These are phyloP conservation scores for Crassisporium funariophilum DNA, from an alignment of 768 basidiomycete species.

Conservation along the genomic window DNA sequence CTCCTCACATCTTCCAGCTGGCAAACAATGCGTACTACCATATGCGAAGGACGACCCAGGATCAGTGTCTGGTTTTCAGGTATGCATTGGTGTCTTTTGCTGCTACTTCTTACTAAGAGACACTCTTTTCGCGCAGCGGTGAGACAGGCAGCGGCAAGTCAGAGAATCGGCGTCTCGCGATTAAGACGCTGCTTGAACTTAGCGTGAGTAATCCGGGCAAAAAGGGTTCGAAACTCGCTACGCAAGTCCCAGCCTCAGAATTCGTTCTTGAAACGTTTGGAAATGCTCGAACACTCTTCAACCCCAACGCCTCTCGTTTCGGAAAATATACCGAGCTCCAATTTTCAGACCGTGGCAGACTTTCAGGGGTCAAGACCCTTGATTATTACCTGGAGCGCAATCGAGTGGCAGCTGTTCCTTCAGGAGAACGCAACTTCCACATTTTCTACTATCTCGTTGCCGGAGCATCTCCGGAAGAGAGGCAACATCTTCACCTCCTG, in stretches of 20 bases:
- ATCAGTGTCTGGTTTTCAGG: slow-evolving; percentile 89
- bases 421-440: slow-evolving; percentile 95
- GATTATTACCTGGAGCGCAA: slow-evolving; percentile 95
- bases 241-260: slow-evolving; percentile 89
- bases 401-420: slow-evolving; percentile 84
- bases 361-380: slow-evolving; percentile 90
- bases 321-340: slow-evolving; percentile 98
- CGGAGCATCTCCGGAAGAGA: slow-evolving; percentile 86
- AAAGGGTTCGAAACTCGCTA: slow-evolving; percentile 87
- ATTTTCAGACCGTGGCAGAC: slow-evolving; percentile 88
- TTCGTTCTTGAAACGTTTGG: slow-evolving; percentile 96
- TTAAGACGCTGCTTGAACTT: slow-evolving; percentile 91
- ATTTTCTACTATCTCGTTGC: slow-evolving; percentile 97
- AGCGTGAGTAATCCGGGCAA: slow-evolving; percentile 88
- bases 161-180: slow-evolving; percentile 85
- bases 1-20: slow-evolving; percentile 91
- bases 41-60: slow-evolving; percentile 91
- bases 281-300: slow-evolving; percentile 87
- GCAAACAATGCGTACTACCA: slow-evolving; percentile 94
- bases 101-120: slow-evolving; percentile 1
- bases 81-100: slow-evolving; percentile 37
- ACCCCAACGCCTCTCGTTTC: slow-evolving; percentile 94
- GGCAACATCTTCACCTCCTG: slow-evolving; percentile 81
- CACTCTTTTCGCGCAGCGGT: slow-evolving; percentile 53
- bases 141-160: slow-evolving; percentile 95